Conservation (phyloP, 345 rosid genomes). For the Boechera retrofracta region DNA sequence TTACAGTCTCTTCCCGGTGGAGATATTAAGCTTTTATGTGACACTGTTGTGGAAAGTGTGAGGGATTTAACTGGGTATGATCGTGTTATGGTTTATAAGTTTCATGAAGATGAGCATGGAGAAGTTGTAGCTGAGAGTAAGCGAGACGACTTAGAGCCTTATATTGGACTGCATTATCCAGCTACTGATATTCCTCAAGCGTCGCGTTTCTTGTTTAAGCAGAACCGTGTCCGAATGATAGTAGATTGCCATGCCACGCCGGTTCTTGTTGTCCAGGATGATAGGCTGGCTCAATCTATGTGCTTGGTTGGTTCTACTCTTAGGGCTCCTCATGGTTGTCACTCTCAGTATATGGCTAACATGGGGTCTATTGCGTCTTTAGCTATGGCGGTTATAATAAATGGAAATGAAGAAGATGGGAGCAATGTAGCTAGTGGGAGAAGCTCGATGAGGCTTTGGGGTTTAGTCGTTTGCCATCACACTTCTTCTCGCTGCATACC, state of each 20-base stretch:
- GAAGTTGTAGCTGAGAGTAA: slow-evolving; percentile 95
- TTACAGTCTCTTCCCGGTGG: slow-evolving; percentile 96
- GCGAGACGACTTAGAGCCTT: slow-evolving; percentile 83
- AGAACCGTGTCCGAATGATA: slow-evolving; percentile 96
- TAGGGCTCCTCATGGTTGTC: slow-evolving; percentile 96
- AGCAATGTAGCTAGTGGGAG: slow-evolving; percentile 57
- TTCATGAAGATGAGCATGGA: slow-evolving; percentile 99
- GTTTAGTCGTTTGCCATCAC: slow-evolving; percentile 98
- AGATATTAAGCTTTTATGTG: slow-evolving; percentile 84
- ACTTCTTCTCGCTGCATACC: slow-evolving; percentile 90
- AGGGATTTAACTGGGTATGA: slow-evolving; percentile 91
- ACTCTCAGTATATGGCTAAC: slow-evolving; percentile 94
- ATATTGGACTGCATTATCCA: slow-evolving; percentile 93
- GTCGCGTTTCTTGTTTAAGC: slow-evolving; percentile 91
- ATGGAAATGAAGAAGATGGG: slow-evolving; percentile 81
- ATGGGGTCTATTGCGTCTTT: slow-evolving; percentile 94
- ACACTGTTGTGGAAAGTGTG: slow-evolving; percentile 88
- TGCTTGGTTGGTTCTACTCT: slow-evolving; percentile 98
- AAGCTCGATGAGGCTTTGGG: slow-evolving; percentile 88
- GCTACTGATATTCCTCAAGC: slow-evolving; percentile 99
- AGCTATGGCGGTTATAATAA: slow-evolving; percentile 91
- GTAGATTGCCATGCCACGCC: slow-evolving; percentile 84
- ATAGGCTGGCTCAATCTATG: slow-evolving; percentile 78
- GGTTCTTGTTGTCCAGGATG: slow-evolving; percentile 69
- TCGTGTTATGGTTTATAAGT: slow-evolving; percentile 97